Evolutionary conservation across 1,284 basidiomycete species (phyloP).

Genomic region (Rhizoctonia solani): DNA sequence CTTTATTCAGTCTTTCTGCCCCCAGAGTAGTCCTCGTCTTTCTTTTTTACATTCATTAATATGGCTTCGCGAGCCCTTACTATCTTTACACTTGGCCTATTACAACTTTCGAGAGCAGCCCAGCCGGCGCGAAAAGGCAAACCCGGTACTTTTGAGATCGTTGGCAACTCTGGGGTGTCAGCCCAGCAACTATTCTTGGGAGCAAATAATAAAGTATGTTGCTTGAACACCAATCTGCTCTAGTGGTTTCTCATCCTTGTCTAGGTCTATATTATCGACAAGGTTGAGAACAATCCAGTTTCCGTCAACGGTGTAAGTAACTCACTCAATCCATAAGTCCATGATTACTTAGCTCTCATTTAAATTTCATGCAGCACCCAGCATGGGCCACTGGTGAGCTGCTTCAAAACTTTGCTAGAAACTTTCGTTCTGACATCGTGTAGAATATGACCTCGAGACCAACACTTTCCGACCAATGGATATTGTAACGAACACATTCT

Average conservation of each 20-base stretch:
- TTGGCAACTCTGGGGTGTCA: conserved; percentile 48
- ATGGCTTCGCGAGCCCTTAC: conserved; percentile 32
- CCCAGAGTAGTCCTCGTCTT: conserved; percentile 10
- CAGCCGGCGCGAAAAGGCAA: conserved; percentile 31
- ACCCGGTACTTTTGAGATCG: conserved; percentile 46
- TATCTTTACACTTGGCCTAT: conserved; percentile 17
- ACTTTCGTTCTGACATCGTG: conserved; percentile 39
- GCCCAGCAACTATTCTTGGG: conserved; percentile 46
- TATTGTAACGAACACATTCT: conserved; percentile 80
- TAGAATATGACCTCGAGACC: conserved; percentile 51
- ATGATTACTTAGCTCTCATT: neutral
- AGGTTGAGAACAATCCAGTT: conserved; percentile 49
- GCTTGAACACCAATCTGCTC: neutral
- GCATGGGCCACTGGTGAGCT: conserved; percentile 39
- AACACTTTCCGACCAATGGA: conserved; percentile 60
- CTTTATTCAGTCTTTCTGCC: neutral
- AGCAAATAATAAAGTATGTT: conserved; percentile 9
- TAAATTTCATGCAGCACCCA: conserved; percentile 32
- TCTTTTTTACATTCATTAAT: conserved; percentile 30
- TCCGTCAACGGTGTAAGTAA: conserved; percentile 44
- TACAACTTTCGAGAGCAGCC: conserved; percentile 20
- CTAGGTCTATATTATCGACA: conserved; percentile 41
- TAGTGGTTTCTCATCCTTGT: neutral
- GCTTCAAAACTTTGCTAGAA: neutral
- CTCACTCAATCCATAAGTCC: too few relatives aligned